These are phyloP conservation scores for Aurantiochytrium sp. DNA, from an alignment of 108 stramenopile genomes.

Conservation along the genomic window DNA sequence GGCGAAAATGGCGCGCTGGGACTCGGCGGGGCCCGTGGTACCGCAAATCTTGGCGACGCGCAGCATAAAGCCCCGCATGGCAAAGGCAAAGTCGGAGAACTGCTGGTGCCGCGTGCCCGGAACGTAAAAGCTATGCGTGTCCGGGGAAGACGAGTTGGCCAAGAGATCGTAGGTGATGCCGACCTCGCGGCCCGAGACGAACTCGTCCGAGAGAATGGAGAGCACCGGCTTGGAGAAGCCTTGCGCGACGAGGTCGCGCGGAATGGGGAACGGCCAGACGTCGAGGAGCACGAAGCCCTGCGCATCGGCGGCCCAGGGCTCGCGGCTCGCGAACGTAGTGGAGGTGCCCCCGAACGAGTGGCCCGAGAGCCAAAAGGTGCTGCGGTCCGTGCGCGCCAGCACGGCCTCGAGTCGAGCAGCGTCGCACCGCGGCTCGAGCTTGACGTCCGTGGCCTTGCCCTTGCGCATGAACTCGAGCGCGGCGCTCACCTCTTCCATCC, in stretches of 20 bases:
- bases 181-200: not conserved
- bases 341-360: slow-evolving; percentile 12
- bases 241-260: not conserved
- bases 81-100: not conserved
- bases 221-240: not conserved
- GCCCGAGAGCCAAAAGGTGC: not conserved
- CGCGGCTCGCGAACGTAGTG: not conserved
- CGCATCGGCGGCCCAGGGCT: not conserved
- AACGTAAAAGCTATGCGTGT: not conserved
- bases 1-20: not conserved
- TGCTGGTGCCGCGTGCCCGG: slow-evolving; percentile 23
- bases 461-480: not conserved
- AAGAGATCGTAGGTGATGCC: not conserved
- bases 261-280: slow-evolving; percentile 5
- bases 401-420: not conserved
- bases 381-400: not conserved
- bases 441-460: not conserved
- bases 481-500: not conserved
- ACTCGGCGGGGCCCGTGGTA: not conserved
- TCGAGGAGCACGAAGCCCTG: not conserved
- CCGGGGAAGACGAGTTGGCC: not conserved
- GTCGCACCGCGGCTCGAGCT: not conserved
- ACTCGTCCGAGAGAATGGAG: not conserved
- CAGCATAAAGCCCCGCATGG: not conserved
- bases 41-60: not conserved